Conservation (phyloP, 140 eudicot species). For the Flaveria floridana region DNA sequence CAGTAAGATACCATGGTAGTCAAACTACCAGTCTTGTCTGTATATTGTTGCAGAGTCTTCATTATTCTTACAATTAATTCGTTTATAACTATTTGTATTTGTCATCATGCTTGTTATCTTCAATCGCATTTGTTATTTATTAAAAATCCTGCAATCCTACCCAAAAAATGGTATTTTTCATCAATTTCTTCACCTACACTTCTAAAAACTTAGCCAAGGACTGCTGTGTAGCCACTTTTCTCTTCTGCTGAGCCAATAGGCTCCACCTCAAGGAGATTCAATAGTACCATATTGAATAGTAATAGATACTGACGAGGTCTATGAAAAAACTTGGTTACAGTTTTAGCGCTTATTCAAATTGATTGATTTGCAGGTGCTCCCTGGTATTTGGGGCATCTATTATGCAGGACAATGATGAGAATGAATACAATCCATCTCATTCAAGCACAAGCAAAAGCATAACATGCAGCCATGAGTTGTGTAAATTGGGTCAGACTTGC, state of each 20-base stretch:
- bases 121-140: background rate
- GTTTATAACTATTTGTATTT: background rate
- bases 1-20: conserved; percentile 58
- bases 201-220: conserved; percentile 16
- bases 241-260: background rate
- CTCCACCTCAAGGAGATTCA: conserved; percentile 8
- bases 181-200: background rate
- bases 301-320: conserved; percentile 21
- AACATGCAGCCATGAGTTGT: conserved; percentile 68
- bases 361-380: conserved; percentile 99
- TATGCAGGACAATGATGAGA: conserved; percentile 93
- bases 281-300: background rate
- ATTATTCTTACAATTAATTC: background rate
- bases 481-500: conserved; percentile 63
- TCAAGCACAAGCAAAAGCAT: conserved; percentile 77
- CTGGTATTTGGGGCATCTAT: conserved; percentile 95
- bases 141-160: background rate
- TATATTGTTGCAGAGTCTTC: background rate
- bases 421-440: conserved; percentile 64
- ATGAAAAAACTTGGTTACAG: conserved; percentile 42
- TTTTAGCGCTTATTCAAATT: conserved; percentile 82
- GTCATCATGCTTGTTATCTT: conserved; percentile 1
- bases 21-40: conserved; percentile 41
- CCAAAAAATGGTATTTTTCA: background rate
- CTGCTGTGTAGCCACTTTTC: conserved; percentile 4